phyloP scores from a whole-genome alignment of 345 rosid genomes.

The Bruguiera parviflora region DNA sequence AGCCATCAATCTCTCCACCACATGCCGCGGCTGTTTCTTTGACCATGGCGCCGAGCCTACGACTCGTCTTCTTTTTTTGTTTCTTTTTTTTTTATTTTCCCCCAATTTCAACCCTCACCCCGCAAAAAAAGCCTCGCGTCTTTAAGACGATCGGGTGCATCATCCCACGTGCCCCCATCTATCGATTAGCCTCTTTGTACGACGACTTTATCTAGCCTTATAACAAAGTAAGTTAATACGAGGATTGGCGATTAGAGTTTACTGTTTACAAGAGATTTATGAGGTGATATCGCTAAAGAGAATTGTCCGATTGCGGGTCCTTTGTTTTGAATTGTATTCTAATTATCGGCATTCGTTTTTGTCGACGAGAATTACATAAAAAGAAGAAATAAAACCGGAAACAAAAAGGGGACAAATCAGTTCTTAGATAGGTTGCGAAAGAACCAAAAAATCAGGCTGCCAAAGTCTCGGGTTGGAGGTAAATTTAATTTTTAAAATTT shows the following conservation, averaged over 20 bases:
- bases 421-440: neutral
- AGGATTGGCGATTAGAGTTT: too few relatives aligned
- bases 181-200: neutral
- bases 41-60: slow-evolving; percentile 18
- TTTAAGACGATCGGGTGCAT: slow-evolving; percentile 16
- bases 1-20: too few relatives aligned
- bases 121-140: slow-evolving; percentile 4
- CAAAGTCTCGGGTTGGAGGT: too few relatives aligned
- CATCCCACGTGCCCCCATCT: neutral
- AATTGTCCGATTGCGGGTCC: too few relatives aligned
- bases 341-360: too few relatives aligned
- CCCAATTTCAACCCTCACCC: neutral
- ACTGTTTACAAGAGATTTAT: too few relatives aligned
- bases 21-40: neutral
- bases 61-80: neutral
- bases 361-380: too few relatives aligned
- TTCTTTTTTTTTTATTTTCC: neutral
- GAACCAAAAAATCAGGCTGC: neutral
- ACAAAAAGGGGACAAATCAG: neutral
- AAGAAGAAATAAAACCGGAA: neutral
- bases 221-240: too few relatives aligned
- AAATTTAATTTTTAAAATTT: too few relatives aligned
- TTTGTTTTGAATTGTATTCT: too few relatives aligned
- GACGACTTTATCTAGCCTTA: neutral
- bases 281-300: too few relatives aligned